Base-by-base conservation (phyloP, 169 alveolate genomes). In the Babesia divergens region DNA sequence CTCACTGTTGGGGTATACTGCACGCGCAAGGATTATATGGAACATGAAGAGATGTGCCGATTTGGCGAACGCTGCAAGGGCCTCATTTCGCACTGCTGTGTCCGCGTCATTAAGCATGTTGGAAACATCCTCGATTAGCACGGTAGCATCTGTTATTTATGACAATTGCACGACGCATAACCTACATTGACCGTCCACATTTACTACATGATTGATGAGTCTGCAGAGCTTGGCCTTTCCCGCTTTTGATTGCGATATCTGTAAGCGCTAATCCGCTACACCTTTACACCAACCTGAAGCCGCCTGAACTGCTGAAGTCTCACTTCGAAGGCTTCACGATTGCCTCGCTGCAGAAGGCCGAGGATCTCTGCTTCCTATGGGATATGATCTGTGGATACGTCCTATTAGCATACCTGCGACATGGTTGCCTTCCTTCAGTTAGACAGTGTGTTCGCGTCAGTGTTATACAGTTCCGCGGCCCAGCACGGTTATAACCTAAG, bases 81-180 rank as follows among this genome's bases (percentile, higher is more conserved):
- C 62, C 32, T 53, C 69, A 31, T 14, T 54, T n/a, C 70, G 60
- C 13, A 76, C 85, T 26, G 44, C 3, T 20, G 20, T 3, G 47
- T 66, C 70, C 8, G 67, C 35, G 29, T 76, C 85, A 34, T 76
- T 76, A 35, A 76, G 62, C 26, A 76, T 35, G 65, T 76, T 69
- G 42, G 81, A 76, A 28, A 76, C 14, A 31, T 76, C 85, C 81
- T 76, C 85, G 44, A 76, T 65, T 1, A 76, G 81, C 52, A 76
- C 75, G 51, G 58, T 50, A 14, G 82, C 52, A 29, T 76, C 85
- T 76, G 62, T 7, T 8, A 0, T 24, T 7, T 7, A 42, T 38
- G 7, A 58, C 26, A n/a, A 18, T n/a, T 1, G 32, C 13, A 2
- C 8, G 16, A n/a, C 2, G 3, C 3, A 37, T 14, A 26, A 76